Percentiles rank a stretch among this genome's conserved stretches.
Conservation (phyloP, 345 rosid species). For the Toxicodendron radicans region DNA sequence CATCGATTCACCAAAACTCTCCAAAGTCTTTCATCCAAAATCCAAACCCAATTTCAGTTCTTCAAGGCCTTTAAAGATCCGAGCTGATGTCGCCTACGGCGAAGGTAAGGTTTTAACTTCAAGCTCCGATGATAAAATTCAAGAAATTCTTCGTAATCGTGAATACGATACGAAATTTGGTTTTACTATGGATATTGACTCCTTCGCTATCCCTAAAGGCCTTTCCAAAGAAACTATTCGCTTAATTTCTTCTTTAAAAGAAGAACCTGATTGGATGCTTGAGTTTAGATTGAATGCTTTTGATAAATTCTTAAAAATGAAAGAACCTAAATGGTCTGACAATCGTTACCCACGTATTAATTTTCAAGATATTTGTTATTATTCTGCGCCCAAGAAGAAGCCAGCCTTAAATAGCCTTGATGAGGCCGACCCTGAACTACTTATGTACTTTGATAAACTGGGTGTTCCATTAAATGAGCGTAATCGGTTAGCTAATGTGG, state of each 20-base stretch:
- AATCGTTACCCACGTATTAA: slow-evolving; percentile 64
- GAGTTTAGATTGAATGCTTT: slow-evolving; percentile 72
- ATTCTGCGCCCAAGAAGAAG: slow-evolving; percentile 89
- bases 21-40: slow-evolving; percentile 31
- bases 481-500: slow-evolving; percentile 81
- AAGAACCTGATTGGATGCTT: slow-evolving; percentile 94
- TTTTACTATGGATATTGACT: slow-evolving; percentile 72
- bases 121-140: slow-evolving; percentile 61
- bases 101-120: slow-evolving; percentile 47
- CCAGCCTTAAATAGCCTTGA: slow-evolving; percentile 76
- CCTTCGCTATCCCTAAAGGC: slow-evolving; percentile 80
- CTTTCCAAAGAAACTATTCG: slow-evolving; percentile 71
- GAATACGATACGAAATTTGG: slow-evolving; percentile 77
- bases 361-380: slow-evolving; percentile 84
- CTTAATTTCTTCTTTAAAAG: slow-evolving; percentile 62
- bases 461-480: slow-evolving; percentile 74
- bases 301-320: slow-evolving; percentile 63
- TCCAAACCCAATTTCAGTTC: slow-evolving; percentile 34
- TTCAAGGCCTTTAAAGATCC: slow-evolving; percentile 35
- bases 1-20: slow-evolving; percentile 28
- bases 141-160: slow-evolving; percentile 61
- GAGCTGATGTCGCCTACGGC: slow-evolving; percentile 50
- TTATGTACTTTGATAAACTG: slow-evolving; percentile 70
- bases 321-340: slow-evolving; percentile 90
- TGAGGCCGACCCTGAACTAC: slow-evolving; percentile 82